These are phyloP conservation scores for Dalbergia cultrata DNA, from an alignment of 306 rosid species.

Conservation along the genomic window DNA sequence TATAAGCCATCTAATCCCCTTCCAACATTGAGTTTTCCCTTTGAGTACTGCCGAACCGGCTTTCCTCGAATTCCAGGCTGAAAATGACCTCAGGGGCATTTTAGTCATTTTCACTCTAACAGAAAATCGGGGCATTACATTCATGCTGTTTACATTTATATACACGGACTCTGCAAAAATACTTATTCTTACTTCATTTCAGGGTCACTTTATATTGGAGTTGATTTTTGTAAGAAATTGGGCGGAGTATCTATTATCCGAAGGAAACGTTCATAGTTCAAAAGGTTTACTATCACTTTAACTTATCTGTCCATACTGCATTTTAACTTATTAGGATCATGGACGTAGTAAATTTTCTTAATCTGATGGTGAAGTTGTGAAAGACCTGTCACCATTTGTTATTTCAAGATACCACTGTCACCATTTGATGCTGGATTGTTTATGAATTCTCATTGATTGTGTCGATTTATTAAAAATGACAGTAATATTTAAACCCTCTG, in stretches of 20 bases:
- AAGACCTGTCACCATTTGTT: background rate
- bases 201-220: slow-evolving; percentile 88
- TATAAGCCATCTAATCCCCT: too few species aligned
- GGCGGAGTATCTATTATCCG: slow-evolving; percentile 90
- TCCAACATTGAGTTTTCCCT: too few species aligned
- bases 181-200: slow-evolving; percentile 44
- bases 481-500: background rate
- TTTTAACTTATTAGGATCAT: slow-evolving; percentile 5
- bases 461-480: background rate
- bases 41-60: too few species aligned
- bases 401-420: slow-evolving; percentile 7
- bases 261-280: slow-evolving; percentile 63
- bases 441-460: slow-evolving; percentile 24
- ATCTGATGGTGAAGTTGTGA: slow-evolving; percentile 15
- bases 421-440: slow-evolving; percentile 34
- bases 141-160: slow-evolving; percentile 13
- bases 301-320: background rate
- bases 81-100: too few species aligned
- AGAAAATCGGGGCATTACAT: too few species aligned
- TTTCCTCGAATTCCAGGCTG: too few species aligned
- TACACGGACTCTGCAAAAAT: slow-evolving; percentile 11
- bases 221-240: slow-evolving; percentile 90
- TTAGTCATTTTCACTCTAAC: too few species aligned
- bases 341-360: slow-evolving; percentile 20
- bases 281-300: slow-evolving; percentile 20